phyloP scores from a whole-genome alignment of 495 filamentous ascomycete genomes.

The Trichoderma virens region DNA sequence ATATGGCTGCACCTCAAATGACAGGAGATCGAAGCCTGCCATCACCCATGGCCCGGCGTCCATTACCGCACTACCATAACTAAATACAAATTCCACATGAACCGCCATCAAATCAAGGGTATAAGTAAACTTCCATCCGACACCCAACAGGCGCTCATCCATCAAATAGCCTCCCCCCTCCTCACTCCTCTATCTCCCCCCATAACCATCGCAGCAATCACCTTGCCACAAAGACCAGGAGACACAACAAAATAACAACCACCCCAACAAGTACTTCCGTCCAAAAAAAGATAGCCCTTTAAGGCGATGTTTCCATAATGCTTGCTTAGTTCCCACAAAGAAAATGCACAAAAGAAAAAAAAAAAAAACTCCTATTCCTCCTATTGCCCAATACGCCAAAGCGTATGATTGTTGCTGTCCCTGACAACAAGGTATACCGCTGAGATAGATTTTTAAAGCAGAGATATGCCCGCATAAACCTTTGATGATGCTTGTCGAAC shows the following conservation, averaged over 20 bases:
- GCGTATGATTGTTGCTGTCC: neutral
- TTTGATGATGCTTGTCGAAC: neutral
- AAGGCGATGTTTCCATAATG: neutral
- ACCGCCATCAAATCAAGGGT: neutral
- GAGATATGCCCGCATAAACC: neutral
- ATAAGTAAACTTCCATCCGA: neutral
- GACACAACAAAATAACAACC: neutral
- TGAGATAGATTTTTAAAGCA: neutral
- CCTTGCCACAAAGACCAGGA: neutral
- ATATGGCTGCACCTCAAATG: too few species aligned
- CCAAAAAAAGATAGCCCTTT: neutral
- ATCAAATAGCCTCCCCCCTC: neutral
- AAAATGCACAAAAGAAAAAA: neutral
- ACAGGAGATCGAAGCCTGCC: too few species aligned
- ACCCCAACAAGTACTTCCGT: neutral
- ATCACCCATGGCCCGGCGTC: too few species aligned
- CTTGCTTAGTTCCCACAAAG: neutral
- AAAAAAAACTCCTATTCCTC: neutral
- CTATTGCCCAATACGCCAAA: neutral
- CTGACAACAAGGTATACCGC: neutral
- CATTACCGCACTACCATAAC: neutral
- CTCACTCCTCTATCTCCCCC: neutral
- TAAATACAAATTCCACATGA: neutral
- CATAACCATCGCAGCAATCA: neutral
- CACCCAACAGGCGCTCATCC: neutral